Conservation (phyloP, 169 alveolate genomes). For the Eimeria necatrix region DNA sequence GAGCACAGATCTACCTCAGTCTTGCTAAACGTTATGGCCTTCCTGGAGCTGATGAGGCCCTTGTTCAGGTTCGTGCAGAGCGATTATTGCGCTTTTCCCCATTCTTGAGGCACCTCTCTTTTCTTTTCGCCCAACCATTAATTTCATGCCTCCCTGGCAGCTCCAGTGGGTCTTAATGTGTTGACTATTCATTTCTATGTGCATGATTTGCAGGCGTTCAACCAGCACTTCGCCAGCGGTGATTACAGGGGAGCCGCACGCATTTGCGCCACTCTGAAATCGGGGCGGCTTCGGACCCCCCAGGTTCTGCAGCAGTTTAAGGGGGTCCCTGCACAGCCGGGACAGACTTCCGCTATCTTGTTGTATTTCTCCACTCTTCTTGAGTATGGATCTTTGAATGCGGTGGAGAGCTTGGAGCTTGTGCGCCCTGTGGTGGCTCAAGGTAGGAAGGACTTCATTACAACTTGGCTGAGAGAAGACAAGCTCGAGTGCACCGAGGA, state of each 20-base stretch:
- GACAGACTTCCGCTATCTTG: conserved; percentile 96
- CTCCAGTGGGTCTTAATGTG: background rate
- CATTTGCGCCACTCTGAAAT: conserved; percentile 96
- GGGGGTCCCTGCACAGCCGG: conserved; percentile 91
- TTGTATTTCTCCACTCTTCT: conserved; percentile 98
- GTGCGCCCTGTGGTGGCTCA: conserved; percentile 98
- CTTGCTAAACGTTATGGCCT: conserved; percentile 81
- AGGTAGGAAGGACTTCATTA: conserved; percentile 90
- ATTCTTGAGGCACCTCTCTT: background rate
- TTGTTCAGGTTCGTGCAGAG: conserved; percentile 66
- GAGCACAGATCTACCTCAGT: conserved; percentile 76
- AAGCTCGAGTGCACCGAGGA: conserved; percentile 98
- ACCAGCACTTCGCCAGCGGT: conserved; percentile 83
- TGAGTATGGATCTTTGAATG: conserved; percentile 96
- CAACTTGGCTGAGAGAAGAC: conserved; percentile 97
- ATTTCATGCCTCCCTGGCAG: background rate
- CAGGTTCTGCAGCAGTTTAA: conserved; percentile 97
- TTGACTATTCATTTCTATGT: background rate
- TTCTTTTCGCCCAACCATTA: background rate
- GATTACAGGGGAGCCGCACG: conserved; percentile 96
- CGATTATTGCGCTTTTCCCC: background rate
- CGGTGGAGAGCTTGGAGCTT: conserved; percentile 97
- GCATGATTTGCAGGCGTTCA: conserved; percentile 82
- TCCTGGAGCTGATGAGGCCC: conserved; percentile 82
- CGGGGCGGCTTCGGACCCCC: conserved; percentile 96